phyloP scores from a whole-genome alignment of 2,329 filamentous ascomycete species.

The Beauveria asiatica region DNA sequence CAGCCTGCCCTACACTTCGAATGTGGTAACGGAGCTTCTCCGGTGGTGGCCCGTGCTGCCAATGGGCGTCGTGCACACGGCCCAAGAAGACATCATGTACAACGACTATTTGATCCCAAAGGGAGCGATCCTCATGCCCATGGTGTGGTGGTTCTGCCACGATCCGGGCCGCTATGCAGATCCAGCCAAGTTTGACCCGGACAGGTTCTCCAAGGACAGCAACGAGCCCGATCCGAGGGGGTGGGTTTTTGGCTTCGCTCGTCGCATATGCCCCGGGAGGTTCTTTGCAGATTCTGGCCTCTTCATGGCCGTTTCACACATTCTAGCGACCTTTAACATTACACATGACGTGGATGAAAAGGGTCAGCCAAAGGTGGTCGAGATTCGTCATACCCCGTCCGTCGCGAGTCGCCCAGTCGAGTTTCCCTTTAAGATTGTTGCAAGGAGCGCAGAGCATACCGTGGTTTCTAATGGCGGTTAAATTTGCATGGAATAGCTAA shows the following conservation, averaged over 20 bases:
- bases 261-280: conserved; percentile 26
- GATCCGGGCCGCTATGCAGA: conserved; percentile 57
- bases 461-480: background rate
- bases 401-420: background rate
- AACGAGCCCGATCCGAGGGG: conserved; percentile 21
- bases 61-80: conserved; percentile 29
- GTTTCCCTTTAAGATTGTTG: background rate
- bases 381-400: background rate
- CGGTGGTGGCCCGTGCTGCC: conserved; percentile 26
- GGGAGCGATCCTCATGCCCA: conserved; percentile 18
- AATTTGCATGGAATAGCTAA: background rate
- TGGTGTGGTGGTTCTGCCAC: conserved; percentile 39
- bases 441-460: background rate
- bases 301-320: conserved; percentile 29
- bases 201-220: conserved; percentile 21
- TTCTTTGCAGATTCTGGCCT: conserved; percentile 24
- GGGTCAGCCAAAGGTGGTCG: background rate
- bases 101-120: conserved; percentile 21
- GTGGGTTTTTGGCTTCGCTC: conserved; percentile 27
- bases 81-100: conserved; percentile 21
- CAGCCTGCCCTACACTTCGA: conserved; percentile 21
- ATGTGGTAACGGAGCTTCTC: conserved; percentile 22
- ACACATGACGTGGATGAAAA: background rate
- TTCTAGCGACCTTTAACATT: conserved; percentile 34
- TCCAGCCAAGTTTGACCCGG: conserved; percentile 25